phyloP scores from a whole-genome alignment of 2,329 filamentous ascomycete genomes.

The Periconia digitata region DNA sequence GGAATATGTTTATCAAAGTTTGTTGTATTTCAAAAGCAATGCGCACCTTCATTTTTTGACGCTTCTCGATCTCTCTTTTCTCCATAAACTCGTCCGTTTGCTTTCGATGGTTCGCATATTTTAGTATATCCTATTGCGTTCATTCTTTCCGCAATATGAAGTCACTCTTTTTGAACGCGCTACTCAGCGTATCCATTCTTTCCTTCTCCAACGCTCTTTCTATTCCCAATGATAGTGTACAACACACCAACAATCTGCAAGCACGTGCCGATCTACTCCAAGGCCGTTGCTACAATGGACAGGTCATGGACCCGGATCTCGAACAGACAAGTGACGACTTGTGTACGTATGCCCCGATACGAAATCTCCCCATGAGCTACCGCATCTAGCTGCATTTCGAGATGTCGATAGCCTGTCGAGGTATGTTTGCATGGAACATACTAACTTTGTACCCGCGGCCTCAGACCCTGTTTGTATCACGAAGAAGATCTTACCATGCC shows the following conservation, averaged over 20 bases:
- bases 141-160: neutral
- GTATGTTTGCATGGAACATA: no score
- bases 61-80: no score
- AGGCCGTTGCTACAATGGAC: neutral
- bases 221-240: neutral
- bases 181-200: conserved; percentile 1
- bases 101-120: neutral
- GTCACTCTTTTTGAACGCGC: neutral
- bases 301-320: neutral
- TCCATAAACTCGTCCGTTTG: no score
- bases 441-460: no score
- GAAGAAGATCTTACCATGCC: neutral
- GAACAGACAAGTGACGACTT: neutral
- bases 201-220: neutral
- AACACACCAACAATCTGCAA: neutral
- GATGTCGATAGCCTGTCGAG: no score
- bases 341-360: no score
- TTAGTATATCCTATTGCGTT: neutral
- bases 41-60: no score
- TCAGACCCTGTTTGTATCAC: neutral
- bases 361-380: no score
- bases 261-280: neutral
- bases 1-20: no score
- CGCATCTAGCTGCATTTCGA: no score
- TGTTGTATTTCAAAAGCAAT: no score